Base-by-base conservation (phyloP, 257 asterid genomes). In the Anisodus acutangulus region DNA sequence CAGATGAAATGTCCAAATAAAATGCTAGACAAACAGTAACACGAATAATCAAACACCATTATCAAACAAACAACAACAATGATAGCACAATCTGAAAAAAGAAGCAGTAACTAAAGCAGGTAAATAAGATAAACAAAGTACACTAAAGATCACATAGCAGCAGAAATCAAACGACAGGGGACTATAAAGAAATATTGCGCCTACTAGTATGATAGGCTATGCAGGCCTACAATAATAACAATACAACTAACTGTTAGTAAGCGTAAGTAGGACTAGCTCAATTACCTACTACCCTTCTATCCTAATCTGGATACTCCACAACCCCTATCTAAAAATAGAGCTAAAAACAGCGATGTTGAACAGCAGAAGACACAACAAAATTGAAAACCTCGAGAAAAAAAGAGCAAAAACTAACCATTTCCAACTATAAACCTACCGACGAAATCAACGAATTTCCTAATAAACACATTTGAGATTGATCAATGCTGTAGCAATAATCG, bases 291-390 rank as follows among this genome's bases (percentile, higher is more conserved):
- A 31, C 35, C 2, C 35, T 31, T 31, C 35, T 31, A 31, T 1
- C 35, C 35, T 31, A 31, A 31, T 31, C 1, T 31, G 35, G 0
- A 1, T 31, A 1, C 35, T 31, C 35, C 35, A 31, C 35, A 22
- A 22, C 2, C 35, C 35, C 35, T 31, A 31, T 31, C 35, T 31
- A 31, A 31, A 31, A 49, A 6, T 0, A 22, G 62, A 74, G 80
- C 59, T 49, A 74, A 72, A 47, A 49, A 12, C 8, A 22, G 43
- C 11, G 62, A 74, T 49, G n/a, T 74, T 74, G 81, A 74, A 74
- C 60, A 74, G 45, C 16, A 49, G 19, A 49, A 74, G 39, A 72
- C 80, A 72, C 26, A 71, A 72, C 16, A 5, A 47, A 49, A 59
- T 59, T 59, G 3, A 59, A 59, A 59, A 17, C 66, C 66, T 59